Evolutionary conservation across 1,284 basidiomycete species (phyloP), one percentile per base, ranked within the genome.

Genomic region (Papiliotrema flavescens): DNA sequence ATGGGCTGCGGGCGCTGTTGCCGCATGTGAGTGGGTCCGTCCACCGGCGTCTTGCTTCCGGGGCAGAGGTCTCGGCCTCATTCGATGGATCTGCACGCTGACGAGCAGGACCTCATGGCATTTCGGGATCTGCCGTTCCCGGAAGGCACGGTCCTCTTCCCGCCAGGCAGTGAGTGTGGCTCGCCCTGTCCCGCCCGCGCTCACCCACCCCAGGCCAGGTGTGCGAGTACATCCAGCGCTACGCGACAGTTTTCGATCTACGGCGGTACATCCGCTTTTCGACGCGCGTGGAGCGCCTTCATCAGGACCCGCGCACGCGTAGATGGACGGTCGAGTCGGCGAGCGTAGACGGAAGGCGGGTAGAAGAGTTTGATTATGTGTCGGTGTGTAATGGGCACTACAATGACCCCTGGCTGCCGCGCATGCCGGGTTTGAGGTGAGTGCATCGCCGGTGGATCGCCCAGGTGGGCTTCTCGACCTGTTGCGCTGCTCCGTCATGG

Each of bases 331-430:
- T 70, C 23, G 65, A 69, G 35, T 54, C 57, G n/a, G 15, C 23
- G 23, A 24, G 47, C 34, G 17, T 20, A 23, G 26, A 49, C 35
- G 22, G 35, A 23, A 44, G 45, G 20, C 47, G 22, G 36, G 39
- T 5, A 3, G 67, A 71, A 1, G 58, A 62, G 45, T 75, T 68
- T 51, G 70, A 76, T 51, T 67, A 57, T 28, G 71, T 78, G 5
- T 64, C 67, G 13, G 56, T 79, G 17, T 73, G 77, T 0, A 79
- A 77, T 50, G 81, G 81, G 0, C 76, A 81, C 54, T 82, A 81
- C 61, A 73, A 69, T 32, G 75, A 77, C 49, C 78, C 79, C 0
- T 78, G 70, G 56, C 71, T 82, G 13, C 80, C 81, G 0, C 60
- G 53, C 6, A 70, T 79, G 0, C 63, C 68, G 0, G 79, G 78